These are phyloP conservation scores for Ceratocystis eucalypticola DNA, from an alignment of 2,329 filamentous ascomycete species.

Conservation along the genomic window DNA sequence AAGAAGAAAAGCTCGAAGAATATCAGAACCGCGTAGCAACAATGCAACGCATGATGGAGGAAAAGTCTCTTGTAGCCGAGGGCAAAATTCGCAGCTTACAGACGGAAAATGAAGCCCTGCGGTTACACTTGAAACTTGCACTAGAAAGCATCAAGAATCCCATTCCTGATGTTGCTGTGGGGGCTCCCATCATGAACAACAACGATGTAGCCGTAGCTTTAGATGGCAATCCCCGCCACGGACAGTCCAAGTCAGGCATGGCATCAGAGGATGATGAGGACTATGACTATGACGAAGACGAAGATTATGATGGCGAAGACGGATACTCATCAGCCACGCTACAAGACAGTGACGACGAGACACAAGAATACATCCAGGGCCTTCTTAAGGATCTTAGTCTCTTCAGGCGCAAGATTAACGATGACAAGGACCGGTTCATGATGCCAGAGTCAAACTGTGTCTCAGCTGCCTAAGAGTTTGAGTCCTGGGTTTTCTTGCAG, in stretches of 20 bases:
- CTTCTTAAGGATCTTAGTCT: conserved; percentile 66
- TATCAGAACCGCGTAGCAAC: conserved; percentile 81
- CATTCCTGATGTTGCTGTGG: conserved; percentile 49
- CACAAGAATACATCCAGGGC: conserved; percentile 75
- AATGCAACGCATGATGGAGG: conserved; percentile 94
- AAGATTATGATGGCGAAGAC: conserved; percentile 33
- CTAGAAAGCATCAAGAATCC: conserved; percentile 82
- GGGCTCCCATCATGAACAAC: conserved; percentile 21
- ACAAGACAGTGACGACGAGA: conserved; percentile 41
- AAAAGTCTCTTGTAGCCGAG: conserved; percentile 76
- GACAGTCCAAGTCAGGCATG: not conserved
- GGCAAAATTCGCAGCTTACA: conserved; percentile 84
- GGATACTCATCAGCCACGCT: conserved; percentile 31
- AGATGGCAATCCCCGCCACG: conserved; percentile 23
- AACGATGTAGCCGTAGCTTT: conserved; percentile 24
- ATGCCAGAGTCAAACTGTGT: conserved; percentile 29
- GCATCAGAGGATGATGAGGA: conserved; percentile 24
- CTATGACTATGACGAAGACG: conserved; percentile 38
- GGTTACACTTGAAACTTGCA: conserved; percentile 76
- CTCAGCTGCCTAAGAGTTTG: not conserved
- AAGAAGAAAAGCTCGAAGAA: conserved; percentile 78
- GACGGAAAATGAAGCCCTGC: conserved; percentile 79
- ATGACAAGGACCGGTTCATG: conserved; percentile 56
- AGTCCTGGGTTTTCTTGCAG: not conserved
- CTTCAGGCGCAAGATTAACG: conserved; percentile 74